Evolutionary conservation across 2,329 filamentous ascomycete genomes (phyloP).

Genomic region (Emmonsiellopsis sp.): DNA sequence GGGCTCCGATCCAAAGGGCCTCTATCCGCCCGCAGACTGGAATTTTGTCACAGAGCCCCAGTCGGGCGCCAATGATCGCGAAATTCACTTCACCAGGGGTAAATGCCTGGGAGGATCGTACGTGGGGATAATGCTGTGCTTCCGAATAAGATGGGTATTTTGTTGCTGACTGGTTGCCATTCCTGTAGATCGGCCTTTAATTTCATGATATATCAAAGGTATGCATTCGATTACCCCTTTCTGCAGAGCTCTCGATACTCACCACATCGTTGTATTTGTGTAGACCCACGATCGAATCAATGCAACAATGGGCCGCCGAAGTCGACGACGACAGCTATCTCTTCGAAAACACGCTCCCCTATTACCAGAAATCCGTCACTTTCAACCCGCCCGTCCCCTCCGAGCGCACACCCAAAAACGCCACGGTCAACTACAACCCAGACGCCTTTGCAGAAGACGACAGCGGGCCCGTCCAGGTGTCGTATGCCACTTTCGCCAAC

Average conservation of each 20-base stretch:
- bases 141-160: not conserved
- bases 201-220: constrained; percentile 27
- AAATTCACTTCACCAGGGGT: constrained; percentile 54
- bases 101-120: constrained; percentile 48
- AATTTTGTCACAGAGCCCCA: constrained; percentile 46
- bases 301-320: constrained; percentile 24
- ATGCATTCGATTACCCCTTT: not conserved
- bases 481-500: constrained; percentile 33
- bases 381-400: constrained; percentile 21
- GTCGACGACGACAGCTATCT: constrained; percentile 24
- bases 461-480: constrained; percentile 33
- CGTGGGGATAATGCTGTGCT: not conserved
- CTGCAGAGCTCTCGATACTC: not conserved
- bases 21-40: constrained; percentile 47
- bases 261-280: not conserved
- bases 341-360: constrained; percentile 23
- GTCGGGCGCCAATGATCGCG: constrained; percentile 50
- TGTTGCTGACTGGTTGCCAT: not conserved
- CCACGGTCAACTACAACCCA: constrained; percentile 17
- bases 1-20: constrained; percentile 38
- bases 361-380: constrained; percentile 19
- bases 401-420: constrained; percentile 11
- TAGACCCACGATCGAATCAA: constrained; percentile 20
- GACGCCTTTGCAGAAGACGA: constrained; percentile 21
- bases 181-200: constrained; percentile 29